Base-by-base conservation (phyloP, 108 stramenopile genomes). In the Conticribra weissflogii region DNA sequence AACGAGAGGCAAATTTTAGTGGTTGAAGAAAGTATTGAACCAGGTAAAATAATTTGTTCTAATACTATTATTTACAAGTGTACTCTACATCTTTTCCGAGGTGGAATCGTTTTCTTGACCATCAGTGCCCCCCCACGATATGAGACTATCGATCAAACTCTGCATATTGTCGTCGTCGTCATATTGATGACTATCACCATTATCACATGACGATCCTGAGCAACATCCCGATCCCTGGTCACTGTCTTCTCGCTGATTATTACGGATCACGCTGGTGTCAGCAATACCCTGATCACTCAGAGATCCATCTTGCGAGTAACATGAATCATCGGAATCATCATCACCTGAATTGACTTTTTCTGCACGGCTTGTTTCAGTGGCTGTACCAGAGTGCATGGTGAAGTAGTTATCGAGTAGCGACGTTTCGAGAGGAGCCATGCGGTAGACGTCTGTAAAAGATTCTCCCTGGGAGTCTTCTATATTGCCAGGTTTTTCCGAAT, bases 111-210 rank as follows among this genome's bases (percentile, higher is more conserved):
- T 21, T 28, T 27, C 54, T 25, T 14, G 54, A 22, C 29, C 12
- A 55, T 87, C 78, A 25, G 82, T 75, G 7, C 84, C 93, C n/a
- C 93, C 89, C 90, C 90, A 92, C 44, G 66, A 68, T 86, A 95
- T 89, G 34, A 95, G 69, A 9, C 90, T 91, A 63, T 95, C 89
- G n/a, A 95, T 89, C n/a, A 95, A 61, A 54, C 90, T 92, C 73
- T 92, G 86, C 91, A 95, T 95, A 79, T 89, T 65, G 25, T 57
- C 62, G 27, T 88, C 84, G 29, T 64, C 70, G 24, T 41, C 49
- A 0, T 14, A 15, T 14, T 54, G 22, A 45, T 50, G 31, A 23
- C 57, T 53, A 21, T 48, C 28, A 33, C 72, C 61, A 3, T 76
- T 48, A 27, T 76, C 69, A 15, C 3, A 41, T 27, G 3, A 12